Conservation (phyloP, 2,329 filamentous ascomycete genomes). For the Neocucurbitaria cava region DNA sequence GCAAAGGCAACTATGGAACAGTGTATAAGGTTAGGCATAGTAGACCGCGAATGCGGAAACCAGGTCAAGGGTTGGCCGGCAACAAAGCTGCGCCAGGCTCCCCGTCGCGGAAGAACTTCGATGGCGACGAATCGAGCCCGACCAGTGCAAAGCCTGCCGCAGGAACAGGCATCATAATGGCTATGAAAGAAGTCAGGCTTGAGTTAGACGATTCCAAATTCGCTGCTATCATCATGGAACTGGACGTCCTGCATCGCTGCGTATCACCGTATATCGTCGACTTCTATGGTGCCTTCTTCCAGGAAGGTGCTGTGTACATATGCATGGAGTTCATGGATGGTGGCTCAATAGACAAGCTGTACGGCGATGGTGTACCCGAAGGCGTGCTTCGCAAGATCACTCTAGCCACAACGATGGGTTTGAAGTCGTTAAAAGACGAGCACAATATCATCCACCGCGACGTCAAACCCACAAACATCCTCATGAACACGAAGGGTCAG, state of each 20-base stretch:
- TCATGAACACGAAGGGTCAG: slow-evolving; percentile 87
- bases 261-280: slow-evolving; percentile 96
- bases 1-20: slow-evolving; percentile 97
- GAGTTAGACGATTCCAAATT: slow-evolving; percentile 98
- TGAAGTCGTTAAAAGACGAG: slow-evolving; percentile 94
- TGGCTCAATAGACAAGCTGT: slow-evolving; percentile 95
- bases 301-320: slow-evolving; percentile 98
- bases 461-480: slow-evolving; percentile 98
- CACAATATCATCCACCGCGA: slow-evolving; percentile 99
- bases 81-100: slow-evolving; percentile 57
- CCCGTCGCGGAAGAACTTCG: slow-evolving; percentile 39
- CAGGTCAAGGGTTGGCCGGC: slow-evolving; percentile 66
- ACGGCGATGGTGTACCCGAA: slow-evolving; percentile 88
- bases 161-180: slow-evolving; percentile 84
- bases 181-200: slow-evolving; percentile 97
- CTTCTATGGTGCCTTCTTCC: slow-evolving; percentile 98
- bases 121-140: slow-evolving; percentile 47
- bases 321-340: slow-evolving; percentile 99
- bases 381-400: slow-evolving; percentile 88
- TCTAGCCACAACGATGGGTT: slow-evolving; percentile 84
- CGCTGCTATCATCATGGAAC: slow-evolving; percentile 94
- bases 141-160: slow-evolving; percentile 45
- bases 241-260: slow-evolving; percentile 94
- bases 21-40: slow-evolving; percentile 96
- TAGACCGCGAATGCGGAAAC: slow-evolving; percentile 68